Conservation (phyloP, 139 green algal species). For the Volvox africanus region DNA sequence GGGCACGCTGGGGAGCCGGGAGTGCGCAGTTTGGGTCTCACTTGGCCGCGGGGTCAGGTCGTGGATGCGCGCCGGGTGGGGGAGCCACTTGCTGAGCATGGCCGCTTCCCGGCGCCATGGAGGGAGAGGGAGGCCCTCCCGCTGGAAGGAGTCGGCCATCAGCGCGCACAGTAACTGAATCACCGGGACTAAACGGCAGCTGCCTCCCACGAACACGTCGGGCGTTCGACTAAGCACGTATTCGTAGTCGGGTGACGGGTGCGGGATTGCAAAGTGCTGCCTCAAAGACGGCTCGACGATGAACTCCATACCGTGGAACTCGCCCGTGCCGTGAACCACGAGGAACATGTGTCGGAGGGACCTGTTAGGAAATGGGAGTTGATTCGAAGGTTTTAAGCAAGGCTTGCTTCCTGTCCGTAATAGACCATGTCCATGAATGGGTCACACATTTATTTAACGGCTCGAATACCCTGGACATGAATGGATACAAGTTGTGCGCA, state of each 20-base stretch:
- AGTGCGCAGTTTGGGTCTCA: no score
- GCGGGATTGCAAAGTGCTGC: conserved; percentile 59
- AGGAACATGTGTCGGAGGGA: conserved; percentile 36
- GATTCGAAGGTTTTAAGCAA: no score
- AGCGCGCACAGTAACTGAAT: conserved; percentile 45
- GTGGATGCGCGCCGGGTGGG: not conserved
- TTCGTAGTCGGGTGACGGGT: conserved; percentile 50
- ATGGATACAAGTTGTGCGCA: no score
- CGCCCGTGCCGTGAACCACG: conserved; percentile 25
- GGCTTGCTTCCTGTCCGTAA: no score
- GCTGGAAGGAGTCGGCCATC: conserved; percentile 56
- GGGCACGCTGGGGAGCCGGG: no score
- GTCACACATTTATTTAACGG: no score
- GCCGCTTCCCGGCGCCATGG: conserved; percentile 51
- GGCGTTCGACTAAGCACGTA: conserved; percentile 44
- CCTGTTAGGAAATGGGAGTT: not conserved
- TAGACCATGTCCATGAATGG: no score
- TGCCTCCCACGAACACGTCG: conserved; percentile 50
- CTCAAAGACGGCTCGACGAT: conserved; percentile 57
- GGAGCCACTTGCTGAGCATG: conserved; percentile 63
- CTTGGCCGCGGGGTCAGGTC: not conserved
- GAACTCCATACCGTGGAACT: conserved; percentile 50
- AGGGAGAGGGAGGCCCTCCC: conserved; percentile 41
- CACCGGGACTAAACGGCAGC: conserved; percentile 24
- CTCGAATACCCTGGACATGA: no score